Evolutionary conservation across 2,329 filamentous ascomycete species (phyloP).

Genomic region (Penicillium sclerotiorum): DNA sequence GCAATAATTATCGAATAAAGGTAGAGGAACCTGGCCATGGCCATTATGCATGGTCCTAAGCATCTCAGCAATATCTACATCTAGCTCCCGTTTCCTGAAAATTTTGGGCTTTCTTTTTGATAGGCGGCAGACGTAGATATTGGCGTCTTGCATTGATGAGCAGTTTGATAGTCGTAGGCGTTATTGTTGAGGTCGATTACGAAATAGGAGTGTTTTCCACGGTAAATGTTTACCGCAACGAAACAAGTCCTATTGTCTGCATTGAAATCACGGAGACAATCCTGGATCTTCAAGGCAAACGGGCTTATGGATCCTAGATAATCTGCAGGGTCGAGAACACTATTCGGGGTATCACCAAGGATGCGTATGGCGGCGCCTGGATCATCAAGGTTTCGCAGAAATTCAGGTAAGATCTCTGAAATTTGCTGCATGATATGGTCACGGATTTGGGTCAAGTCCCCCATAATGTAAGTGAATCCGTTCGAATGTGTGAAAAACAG

Average conservation of each 20-base stretch:
- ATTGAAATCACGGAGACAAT: not conserved
- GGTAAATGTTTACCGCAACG: constrained; percentile 11
- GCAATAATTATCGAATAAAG: constrained; percentile 14
- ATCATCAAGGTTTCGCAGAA: not conserved
- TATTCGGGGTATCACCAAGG: constrained; percentile 16
- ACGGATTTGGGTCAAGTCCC: too few relatives aligned
- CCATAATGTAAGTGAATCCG: too few relatives aligned
- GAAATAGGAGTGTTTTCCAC: constrained; percentile 16
- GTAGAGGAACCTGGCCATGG: constrained; percentile 17
- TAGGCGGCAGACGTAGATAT: constrained; percentile 14
- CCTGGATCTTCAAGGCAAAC: constrained; percentile 7
- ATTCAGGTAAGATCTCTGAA: not conserved
- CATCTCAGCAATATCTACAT: constrained; percentile 8
- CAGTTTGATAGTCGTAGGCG: constrained; percentile 18
- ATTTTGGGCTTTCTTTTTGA: constrained; percentile 10
- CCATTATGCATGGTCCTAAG: constrained; percentile 13
- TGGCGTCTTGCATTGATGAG: constrained; percentile 6
- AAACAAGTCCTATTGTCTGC: constrained; percentile 9
- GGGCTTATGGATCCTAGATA: constrained; percentile 15
- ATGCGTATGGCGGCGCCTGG: constrained; percentile 10
- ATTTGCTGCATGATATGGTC: not conserved
- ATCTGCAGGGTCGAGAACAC: constrained; percentile 11
- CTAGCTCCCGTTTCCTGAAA: not conserved
- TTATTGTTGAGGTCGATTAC: constrained; percentile 17
- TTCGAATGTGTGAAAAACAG: too few relatives aligned